Conservation (phyloP, 495 filamentous ascomycete species). For the Tuber melanosporum region DNA sequence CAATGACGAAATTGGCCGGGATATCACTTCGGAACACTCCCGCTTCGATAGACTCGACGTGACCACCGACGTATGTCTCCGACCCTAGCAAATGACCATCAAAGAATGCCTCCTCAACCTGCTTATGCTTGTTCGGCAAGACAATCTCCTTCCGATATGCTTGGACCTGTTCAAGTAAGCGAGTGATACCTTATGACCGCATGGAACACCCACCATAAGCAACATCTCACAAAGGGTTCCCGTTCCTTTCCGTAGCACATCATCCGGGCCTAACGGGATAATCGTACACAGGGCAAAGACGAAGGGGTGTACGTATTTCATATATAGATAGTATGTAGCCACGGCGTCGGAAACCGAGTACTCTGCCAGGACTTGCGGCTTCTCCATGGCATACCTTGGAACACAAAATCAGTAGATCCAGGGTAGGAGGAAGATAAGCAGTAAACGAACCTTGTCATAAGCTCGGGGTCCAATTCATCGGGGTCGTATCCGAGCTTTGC, state of each 20-base stretch:
- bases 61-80: slow-evolving; percentile 95
- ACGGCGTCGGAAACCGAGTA: slow-evolving; percentile 99
- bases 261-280: slow-evolving; percentile 85
- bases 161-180: slow-evolving; percentile 52
- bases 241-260: slow-evolving; percentile 88
- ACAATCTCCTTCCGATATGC: slow-evolving; percentile 89
- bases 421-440: background rate
- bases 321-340: slow-evolving; percentile 98
- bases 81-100: slow-evolving; percentile 93
- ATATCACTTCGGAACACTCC: slow-evolving; percentile 96
- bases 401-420: slow-evolving; percentile 10
- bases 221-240: slow-evolving; percentile 98
- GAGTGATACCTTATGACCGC: slow-evolving; percentile 29
- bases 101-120: slow-evolving; percentile 86
- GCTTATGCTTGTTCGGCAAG: slow-evolving; percentile 91
- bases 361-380: slow-evolving; percentile 87
- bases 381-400: slow-evolving; percentile 67
- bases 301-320: slow-evolving; percentile 99
- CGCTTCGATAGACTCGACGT: slow-evolving; percentile 98
- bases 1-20: slow-evolving; percentile 82
- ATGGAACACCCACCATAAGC: slow-evolving; percentile 60
- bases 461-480: slow-evolving; percentile 92
- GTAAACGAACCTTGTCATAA: slow-evolving; percentile 67
- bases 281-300: slow-evolving; percentile 98
- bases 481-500: slow-evolving; percentile 98